Percentiles rank a stretch among this genome's conserved stretches.
These are phyloP conservation scores for Termitomyces sp. DNA, from an alignment of 768 basidiomycete species.

Conservation along the genomic window DNA sequence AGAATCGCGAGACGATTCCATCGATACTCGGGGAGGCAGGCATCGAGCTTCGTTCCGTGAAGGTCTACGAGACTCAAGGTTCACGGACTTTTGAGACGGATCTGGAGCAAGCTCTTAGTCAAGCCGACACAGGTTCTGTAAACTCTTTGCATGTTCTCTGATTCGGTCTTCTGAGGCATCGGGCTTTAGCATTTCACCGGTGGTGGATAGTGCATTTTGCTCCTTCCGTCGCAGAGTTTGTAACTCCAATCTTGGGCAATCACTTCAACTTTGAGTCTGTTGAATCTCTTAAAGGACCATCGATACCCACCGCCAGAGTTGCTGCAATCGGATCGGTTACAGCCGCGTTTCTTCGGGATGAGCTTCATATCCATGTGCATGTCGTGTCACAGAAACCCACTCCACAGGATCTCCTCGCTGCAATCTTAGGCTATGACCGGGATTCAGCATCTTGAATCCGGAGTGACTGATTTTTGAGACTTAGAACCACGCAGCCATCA, in stretches of 20 bases:
- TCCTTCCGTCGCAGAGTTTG: conserved; percentile 62
- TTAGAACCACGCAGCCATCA: neutral
- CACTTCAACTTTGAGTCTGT: conserved; percentile 35
- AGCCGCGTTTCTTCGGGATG: conserved; percentile 40
- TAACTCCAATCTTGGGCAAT: conserved; percentile 41
- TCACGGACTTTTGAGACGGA: conserved; percentile 45
- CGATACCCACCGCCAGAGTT: neutral
- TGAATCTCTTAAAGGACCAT: neutral
- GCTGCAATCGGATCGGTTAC: conserved; percentile 69
- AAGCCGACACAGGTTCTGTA: conserved; percentile 17
- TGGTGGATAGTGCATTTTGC: conserved; percentile 81
- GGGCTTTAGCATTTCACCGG: conserved; percentile 12
- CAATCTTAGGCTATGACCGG: conserved; percentile 19
- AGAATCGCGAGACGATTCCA: conserved; percentile 68
- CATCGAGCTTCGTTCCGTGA: conserved; percentile 42
- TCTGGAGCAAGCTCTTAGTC: conserved; percentile 28
- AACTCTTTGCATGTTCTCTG: neutral
- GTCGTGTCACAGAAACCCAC: conserved; percentile 52
- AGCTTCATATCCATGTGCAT: conserved; percentile 44
- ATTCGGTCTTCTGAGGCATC: conserved; percentile 1
- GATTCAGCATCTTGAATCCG: conserved; percentile 6
- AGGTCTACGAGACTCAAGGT: conserved; percentile 69
- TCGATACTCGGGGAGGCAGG: conserved; percentile 40
- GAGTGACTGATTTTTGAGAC: neutral
- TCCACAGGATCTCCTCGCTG: conserved; percentile 42